Evolutionary conservation across 2,329 filamentous ascomycete genomes (phyloP), one percentile per base, ranked within the genome.

Genomic region (Cladophialophora chaetospira): DNA sequence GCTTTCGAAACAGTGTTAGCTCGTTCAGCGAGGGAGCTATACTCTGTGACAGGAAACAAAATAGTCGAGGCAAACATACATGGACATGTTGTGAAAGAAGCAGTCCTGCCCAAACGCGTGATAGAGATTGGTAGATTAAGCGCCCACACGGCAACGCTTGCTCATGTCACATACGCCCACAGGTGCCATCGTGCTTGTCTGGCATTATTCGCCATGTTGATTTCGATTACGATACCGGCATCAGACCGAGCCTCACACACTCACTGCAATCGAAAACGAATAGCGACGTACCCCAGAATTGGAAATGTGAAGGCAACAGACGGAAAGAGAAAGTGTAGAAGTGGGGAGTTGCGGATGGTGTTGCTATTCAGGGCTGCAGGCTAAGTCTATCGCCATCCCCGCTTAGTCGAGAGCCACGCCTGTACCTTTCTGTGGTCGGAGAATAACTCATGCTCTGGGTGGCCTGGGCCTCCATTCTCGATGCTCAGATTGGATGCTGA

Each of bases 61-160:
- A n/a, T 21, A 9, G 35, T 23, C 10, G 53, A 53, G 13, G 40
- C 21, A 17, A 48, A 62, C 60, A 55, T 62, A 62, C 60, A 48
- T 45, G 15, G 56, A 54, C 57, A 62, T 62, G 38, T 47, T 42
- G 43, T 53, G 35, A 51, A 25, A 53, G 40, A 53, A 40, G 35
- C 36, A 43, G 43, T 35, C 49, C 50, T 45, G 40, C 8, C 38
- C 49, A 45, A 51, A 26, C 46, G 50, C 36, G 19, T 23, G 40
- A 44, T 29, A 13, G 19, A 62, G 50, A 60, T 60, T 62, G 60
- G 60, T 49, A 53, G 60, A 36, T 44, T 62, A 62, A 62, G 60
- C 60, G 60, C 60, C 57, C 49, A 49, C 29, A 44, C 42, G 40
- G 44, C n/a, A n/a, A n/a, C n/a, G n/a, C n/a, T n/a, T n/a, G n/a